Evolutionary conservation across 2,329 filamentous ascomycete species (phyloP).

Genomic region (Chaetomium sp.): DNA sequence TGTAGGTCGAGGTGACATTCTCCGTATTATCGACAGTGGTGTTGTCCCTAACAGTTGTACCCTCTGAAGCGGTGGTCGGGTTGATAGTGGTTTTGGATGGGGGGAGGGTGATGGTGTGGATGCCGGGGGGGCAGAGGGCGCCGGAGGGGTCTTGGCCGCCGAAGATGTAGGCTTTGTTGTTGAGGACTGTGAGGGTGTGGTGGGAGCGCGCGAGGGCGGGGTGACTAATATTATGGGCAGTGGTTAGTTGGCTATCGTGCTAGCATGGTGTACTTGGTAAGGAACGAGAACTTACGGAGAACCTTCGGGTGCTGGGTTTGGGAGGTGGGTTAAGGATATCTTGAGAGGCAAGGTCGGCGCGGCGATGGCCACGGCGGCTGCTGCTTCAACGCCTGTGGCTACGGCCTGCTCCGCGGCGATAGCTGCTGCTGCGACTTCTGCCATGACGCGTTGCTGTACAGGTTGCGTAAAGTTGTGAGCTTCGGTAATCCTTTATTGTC

Average conservation of each 20-base stretch:
- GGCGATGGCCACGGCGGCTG: conserved; percentile 39
- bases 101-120: conserved; percentile 47
- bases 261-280: too few relatives aligned
- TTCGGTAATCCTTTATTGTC: not conserved
- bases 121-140: conserved; percentile 41
- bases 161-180: conserved; percentile 35
- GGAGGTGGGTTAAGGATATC: conserved; percentile 43
- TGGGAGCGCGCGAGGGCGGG: conserved; percentile 38
- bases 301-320: conserved; percentile 27
- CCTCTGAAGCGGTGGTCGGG: not conserved
- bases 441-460: conserved; percentile 25
- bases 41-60: not conserved
- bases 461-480: not conserved
- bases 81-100: not conserved
- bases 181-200: conserved; percentile 47
- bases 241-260: not conserved
- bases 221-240: conserved; percentile 19
- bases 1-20: too few relatives aligned
- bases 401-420: conserved; percentile 36
- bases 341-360: conserved; percentile 47
- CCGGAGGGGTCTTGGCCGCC: conserved; percentile 19
- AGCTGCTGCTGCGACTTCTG: conserved; percentile 33
- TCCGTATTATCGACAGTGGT: not conserved
- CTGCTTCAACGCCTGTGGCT: conserved; percentile 35
- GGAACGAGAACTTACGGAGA: conserved; percentile 24